Evolutionary conservation across 2,329 filamentous ascomycete species (phyloP), one percentile per base, ranked within the genome.

Genomic region (Didymella segeticola): DNA sequence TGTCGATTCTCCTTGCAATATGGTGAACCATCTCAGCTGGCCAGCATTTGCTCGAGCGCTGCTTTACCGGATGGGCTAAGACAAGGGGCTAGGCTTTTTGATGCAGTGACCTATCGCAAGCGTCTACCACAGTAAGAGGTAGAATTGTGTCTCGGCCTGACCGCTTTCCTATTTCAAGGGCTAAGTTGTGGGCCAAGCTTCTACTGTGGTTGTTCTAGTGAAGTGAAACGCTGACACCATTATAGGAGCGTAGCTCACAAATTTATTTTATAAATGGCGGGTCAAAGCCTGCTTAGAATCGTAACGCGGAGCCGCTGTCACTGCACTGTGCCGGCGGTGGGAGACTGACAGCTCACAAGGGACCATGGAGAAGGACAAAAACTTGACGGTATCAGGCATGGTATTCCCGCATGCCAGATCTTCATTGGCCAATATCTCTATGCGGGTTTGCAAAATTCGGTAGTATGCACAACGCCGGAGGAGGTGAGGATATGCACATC

Each of bases 121-220:
- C 59, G 53, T 54, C 56, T 62, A 50, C 47, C 17, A 29, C 23
- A 15, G 5, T 41, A 27, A 34, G 43, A 58, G 62, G 54, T 61
- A 61, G 61, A 61, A 63, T 51, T 10, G 50, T 70, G 66, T 71
- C 58, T 68, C 57, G 66, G 56, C 57, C 52, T 62, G 64, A 70
- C 68, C 67, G 64, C 68, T 60, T 56, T 51, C 53, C 63, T 54
- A 39, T 27, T 17, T 42, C 54, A 55, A 58, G 56, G 42, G 38
- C 57, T 57, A 64, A 57, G 53, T 59, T 63, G 59, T 61, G 64
- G 59, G 53, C 55, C 34, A 33, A 48, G 39, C 59, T 67, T 60
- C 48, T 33, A 53, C 47, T 15, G 63, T 42, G 61, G 52, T 30
- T 48, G 30, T 20, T 53, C 36, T 38, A 49, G 51, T 53, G 62